Evolutionary conservation across 768 basidiomycete genomes (phyloP).

Genomic region (Lactarius deliciosus): DNA sequence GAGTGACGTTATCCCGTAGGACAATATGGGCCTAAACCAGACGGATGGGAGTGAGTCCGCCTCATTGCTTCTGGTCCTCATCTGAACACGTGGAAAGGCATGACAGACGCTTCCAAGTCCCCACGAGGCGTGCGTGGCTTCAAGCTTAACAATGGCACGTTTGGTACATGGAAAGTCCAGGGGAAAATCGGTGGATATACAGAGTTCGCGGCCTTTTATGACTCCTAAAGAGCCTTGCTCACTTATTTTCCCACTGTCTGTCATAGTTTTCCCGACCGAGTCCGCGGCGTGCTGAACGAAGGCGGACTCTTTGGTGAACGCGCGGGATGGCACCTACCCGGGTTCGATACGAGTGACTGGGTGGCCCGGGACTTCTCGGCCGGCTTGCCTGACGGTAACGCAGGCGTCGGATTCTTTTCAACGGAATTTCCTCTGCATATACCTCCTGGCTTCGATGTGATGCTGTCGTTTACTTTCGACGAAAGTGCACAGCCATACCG

Average conservation of each 20-base stretch:
- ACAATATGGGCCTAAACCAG: slow-evolving; percentile 79
- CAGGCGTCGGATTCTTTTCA: slow-evolving; percentile 82
- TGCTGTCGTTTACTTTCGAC: slow-evolving; percentile 71
- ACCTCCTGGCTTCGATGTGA: slow-evolving; percentile 59
- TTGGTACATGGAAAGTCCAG: slow-evolving; percentile 46
- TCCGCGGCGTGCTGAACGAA: slow-evolving; percentile 47
- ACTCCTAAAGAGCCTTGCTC: neutral
- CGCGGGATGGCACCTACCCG: slow-evolving; percentile 50
- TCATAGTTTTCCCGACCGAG: slow-evolving; percentile 68
- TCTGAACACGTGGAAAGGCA: slow-evolving; percentile 32
- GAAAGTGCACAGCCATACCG: slow-evolving; percentile 62
- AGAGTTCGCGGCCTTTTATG: slow-evolving; percentile 32
- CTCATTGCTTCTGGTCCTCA: slow-evolving; percentile 37
- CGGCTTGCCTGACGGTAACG: slow-evolving; percentile 54
- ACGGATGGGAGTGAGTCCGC: slow-evolving; percentile 38
- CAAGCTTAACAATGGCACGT: slow-evolving; percentile 55
- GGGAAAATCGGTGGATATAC: slow-evolving; percentile 47
- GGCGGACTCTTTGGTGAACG: slow-evolving; percentile 48
- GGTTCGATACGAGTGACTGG: slow-evolving; percentile 66
- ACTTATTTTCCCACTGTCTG: neutral
- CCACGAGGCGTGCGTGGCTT: slow-evolving; percentile 81
- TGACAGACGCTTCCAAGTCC: slow-evolving; percentile 59
- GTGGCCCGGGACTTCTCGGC: slow-evolving; percentile 49
- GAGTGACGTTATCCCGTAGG: slow-evolving; percentile 40
- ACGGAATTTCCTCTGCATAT: slow-evolving; percentile 68